A percentile compares a stretch with the other conserved stretches of the same genome.
These are phyloP conservation scores for Syzygium grande DNA, from an alignment of 345 rosid genomes.

Conservation along the genomic window DNA sequence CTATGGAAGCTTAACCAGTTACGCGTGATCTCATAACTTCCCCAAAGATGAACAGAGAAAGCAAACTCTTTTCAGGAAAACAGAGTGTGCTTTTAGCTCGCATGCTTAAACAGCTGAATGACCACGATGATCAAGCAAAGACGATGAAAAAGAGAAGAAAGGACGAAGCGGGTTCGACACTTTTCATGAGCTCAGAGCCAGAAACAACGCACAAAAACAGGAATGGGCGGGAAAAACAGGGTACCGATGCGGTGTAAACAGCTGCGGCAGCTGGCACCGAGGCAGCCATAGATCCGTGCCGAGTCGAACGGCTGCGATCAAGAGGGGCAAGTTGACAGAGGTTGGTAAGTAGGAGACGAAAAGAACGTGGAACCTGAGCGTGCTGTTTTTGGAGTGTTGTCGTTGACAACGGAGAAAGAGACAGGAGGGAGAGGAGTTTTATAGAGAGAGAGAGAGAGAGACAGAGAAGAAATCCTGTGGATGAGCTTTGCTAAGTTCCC, in stretches of 20 bases:
- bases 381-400: neutral
- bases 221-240: neutral
- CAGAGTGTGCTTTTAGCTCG: neutral
- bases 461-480: neutral
- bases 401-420: neutral
- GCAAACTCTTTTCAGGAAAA: neutral
- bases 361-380: neutral
- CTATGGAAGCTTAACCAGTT: neutral
- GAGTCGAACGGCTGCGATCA: rapidly evolving
- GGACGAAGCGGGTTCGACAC: neutral
- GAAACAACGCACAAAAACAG: neutral
- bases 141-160: neutral
- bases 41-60: neutral
- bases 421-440: too few relatives aligned
- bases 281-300: neutral
- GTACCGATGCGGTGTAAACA: neutral
- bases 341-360: neutral
- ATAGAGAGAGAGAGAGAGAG: neutral
- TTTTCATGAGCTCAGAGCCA: neutral
- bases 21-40: neutral
- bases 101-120: neutral
- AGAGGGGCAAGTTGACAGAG: neutral
- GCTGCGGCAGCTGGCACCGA: neutral
- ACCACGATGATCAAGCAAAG: neutral
- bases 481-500: neutral